Evolutionary conservation across 1,284 basidiomycete genomes (phyloP).

Genomic region (Omphalotus olearius): DNA sequence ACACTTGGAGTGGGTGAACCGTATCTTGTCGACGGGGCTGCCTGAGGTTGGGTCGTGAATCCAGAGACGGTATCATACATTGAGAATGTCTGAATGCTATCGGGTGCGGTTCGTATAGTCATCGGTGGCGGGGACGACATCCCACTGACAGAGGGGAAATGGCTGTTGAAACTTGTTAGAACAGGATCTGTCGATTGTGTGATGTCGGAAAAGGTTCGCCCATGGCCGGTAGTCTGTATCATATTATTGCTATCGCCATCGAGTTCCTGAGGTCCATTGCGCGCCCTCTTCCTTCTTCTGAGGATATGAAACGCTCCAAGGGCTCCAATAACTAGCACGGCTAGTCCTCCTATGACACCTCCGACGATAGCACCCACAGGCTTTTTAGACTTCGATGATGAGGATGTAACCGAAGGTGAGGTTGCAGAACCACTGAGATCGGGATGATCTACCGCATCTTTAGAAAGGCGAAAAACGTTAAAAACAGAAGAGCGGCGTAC

Average conservation of each 20-base stretch:
- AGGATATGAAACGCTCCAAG: conserved; percentile 5
- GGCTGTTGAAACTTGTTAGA: neutral
- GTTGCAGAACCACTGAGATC: conserved; percentile 5
- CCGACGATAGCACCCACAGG: conserved; percentile 9
- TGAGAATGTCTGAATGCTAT: conserved; percentile 1
- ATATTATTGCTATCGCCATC: neutral
- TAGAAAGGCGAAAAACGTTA: no score
- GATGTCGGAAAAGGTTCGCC: neutral
- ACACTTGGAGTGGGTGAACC: conserved; percentile 7
- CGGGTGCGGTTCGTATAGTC: conserved; percentile 2
- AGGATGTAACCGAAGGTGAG: neutral
- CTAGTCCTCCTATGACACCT: conserved; percentile 9
- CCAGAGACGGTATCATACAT: conserved; percentile 1
- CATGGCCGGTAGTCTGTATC: neutral
- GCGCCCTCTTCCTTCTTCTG: neutral
- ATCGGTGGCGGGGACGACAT: neutral
- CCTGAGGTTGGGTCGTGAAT: conserved; percentile 7
- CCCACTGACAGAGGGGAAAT: neutral
- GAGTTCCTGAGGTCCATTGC: conserved; percentile 4
- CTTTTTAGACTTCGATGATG: neutral
- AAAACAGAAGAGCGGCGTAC: neutral
- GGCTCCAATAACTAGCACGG: conserved; percentile 4
- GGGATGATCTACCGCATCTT: neutral
- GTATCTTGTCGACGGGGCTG: conserved; percentile 3
- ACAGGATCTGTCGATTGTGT: neutral